Evolutionary conservation across 169 alveolate genomes (phyloP), one percentile per base, ranked within the genome.

Genomic region (Babesia ovis): DNA sequence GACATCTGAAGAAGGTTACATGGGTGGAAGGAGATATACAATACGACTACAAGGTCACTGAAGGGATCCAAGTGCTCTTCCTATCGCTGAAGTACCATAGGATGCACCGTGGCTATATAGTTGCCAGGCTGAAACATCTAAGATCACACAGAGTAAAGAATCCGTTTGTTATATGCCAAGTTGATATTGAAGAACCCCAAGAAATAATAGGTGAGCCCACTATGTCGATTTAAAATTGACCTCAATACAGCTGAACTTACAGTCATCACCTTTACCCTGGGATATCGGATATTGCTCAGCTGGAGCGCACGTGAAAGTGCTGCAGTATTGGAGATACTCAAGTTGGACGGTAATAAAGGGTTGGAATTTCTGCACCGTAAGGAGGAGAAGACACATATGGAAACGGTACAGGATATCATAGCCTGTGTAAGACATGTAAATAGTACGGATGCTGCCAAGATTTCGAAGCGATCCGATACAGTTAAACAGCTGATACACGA

Each of bases 61-160:
- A 74, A 61, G 79, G 64, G 39, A 87, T 80, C n/a, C 82, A 75
- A 35, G 86, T 85, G 34, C 64, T 87, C 25, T 87, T 87, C 53
- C 83, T 87, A 50, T 87, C 93, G 34, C 66, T 84, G 79, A 83
- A 84, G 67, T 87, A 84, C 77, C 93, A 87, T 50, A 45, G 93
- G 27, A 56, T 87, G 62, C 68, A 77, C 50, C 48, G 85, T 27
- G 71, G 83, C 42, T 87, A 87, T 61, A 79, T 87, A 46, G 67
- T 53, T 14, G 77, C 85, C 4, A 34, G 93, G 62, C 61, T 87
- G 31, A 73, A 80, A 68, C 74, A 83, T 23, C 59, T 87, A 41
- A 20, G 74, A 22, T 31, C 22, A 32, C 67, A 79, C 55, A 83
- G 66, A 69, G 61, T 79, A 25, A 54, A 20, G 70, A 79, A 79